Percentiles rank a stretch among this genome's conserved stretches.
Evolutionary conservation across 139 green algal genomes (phyloP).

Genomic region (Bryopsis sp.): DNA sequence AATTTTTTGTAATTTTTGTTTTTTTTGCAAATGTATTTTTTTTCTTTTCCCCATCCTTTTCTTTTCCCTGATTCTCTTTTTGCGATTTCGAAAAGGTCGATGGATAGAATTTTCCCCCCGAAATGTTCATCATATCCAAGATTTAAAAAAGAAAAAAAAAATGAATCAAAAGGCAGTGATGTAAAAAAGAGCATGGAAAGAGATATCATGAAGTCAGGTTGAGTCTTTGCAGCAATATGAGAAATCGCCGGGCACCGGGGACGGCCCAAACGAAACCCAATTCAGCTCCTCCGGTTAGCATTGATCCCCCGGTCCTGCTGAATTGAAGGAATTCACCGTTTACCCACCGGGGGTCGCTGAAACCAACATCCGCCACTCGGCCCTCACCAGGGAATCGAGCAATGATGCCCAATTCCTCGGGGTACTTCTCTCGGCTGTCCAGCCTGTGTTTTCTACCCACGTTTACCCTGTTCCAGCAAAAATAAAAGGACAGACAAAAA

Average conservation of each 20-base stretch:
- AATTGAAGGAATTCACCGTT: conserved; percentile 87
- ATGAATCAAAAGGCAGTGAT: no score
- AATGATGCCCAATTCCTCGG: conserved; percentile 70
- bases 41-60: no score
- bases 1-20: no score
- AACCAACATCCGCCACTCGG: conserved; percentile 61
- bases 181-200: no score
- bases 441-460: conserved; percentile 7
- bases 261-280: conserved; percentile 84
- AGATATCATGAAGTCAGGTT: no score
- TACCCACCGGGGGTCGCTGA: conserved; percentile 66
- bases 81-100: no score
- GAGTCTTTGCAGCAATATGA: conserved; percentile 60
- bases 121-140: no score
- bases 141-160: no score
- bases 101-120: no score
- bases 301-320: conserved; percentile 1
- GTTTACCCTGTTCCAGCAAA: background rate
- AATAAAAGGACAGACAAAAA: no score
- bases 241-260: conserved; percentile 49
- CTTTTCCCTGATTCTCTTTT: no score
- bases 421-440: conserved; percentile 48
- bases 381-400: conserved; percentile 73
- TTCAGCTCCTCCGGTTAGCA: conserved; percentile 41
- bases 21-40: no score